phyloP scores from a whole-genome alignment of 352 stramenopile genomes.

The Phytophthora fragariaefolia region DNA sequence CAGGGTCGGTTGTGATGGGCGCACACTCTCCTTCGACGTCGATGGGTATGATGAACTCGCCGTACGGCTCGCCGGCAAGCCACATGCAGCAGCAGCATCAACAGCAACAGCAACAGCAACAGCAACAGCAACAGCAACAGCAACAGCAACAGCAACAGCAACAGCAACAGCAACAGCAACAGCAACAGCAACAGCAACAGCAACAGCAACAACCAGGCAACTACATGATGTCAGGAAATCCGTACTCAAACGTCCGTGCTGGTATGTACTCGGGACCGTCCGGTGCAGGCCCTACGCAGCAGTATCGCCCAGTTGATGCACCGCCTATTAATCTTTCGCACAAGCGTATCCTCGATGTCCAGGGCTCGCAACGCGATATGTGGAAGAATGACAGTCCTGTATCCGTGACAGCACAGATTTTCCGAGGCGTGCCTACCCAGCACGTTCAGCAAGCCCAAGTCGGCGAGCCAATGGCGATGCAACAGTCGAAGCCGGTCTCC shows the following conservation, averaged over 20 bases:
- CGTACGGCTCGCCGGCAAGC: constrained; percentile 39
- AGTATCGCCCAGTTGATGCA: constrained; percentile 45
- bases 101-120: constrained; percentile 25
- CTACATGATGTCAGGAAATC: constrained; percentile 41
- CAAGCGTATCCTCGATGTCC: constrained; percentile 67
- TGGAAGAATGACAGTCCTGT: constrained; percentile 74
- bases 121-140: constrained; percentile 35
- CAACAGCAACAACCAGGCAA: constrained; percentile 34
- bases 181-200: constrained; percentile 35
- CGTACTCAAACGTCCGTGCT: constrained; percentile 31
- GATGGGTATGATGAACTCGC: constrained; percentile 47
- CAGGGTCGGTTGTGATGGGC: constrained; percentile 35
- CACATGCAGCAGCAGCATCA: constrained; percentile 43
- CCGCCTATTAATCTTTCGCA: constrained; percentile 51
- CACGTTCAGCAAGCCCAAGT: constrained; percentile 42
- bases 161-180: constrained; percentile 24
- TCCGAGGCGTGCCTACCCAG: constrained; percentile 41
- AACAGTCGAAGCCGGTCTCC: constrained; percentile 48
- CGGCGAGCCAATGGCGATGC: constrained; percentile 39
- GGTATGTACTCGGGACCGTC: constrained; percentile 33
- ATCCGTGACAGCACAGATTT: constrained; percentile 67
- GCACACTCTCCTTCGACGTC: constrained; percentile 39
- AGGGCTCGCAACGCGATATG: constrained; percentile 55
- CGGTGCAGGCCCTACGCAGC: constrained; percentile 25
- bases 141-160: constrained; percentile 37